Base-by-base conservation (phyloP, 1,284 basidiomycete genomes). In the Sporisorium graminicola region DNA sequence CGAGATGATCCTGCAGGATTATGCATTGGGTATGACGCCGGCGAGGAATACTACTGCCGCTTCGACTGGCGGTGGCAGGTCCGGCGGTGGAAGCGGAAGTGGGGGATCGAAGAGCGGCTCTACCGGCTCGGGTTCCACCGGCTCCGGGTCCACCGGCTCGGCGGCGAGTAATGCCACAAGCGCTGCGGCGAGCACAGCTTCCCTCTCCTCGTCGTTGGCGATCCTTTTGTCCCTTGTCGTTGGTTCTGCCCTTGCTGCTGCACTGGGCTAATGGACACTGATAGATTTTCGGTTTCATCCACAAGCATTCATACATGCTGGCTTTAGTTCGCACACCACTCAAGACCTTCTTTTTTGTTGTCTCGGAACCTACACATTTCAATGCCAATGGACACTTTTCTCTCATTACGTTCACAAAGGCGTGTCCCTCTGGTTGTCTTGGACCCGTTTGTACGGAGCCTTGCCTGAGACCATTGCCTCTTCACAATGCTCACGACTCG, bases 1-100 rank as follows among this genome's bases (percentile, higher is more conserved):
- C 5, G 75, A 81, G 27, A 69, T 82, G 55, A 60, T 84, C 6
- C 22, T 69, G 9, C 18, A 58, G 10, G 65, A 68, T 22, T 67
- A 60, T 8, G 33, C 9, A 4, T 8, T 3, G 13, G 61, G 57
- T 10, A 70, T 64, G 67, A 24, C 33, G 18, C 16, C 24, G 40
- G 2, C 1, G 0, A 47, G 27, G 0, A 54, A 24, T 16, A 56
- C 59, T 2, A 61, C 22, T 29, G 49, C 42, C 9, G 46, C 49
- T 8, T 24, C 24, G 46, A 35, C 26, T 3, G 35, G 57, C 8
- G 43, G 22, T 5, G 51, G 51, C 6, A 24, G 51, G 13, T 16
- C 16, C 4, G 51, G 51, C 26, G 40, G 52, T 4, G 54, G 29
- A 12, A 22, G 42, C 14, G 53, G 26, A 14, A 16, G n/a, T 27